These are phyloP conservation scores for Thalia dealbata DNA, from an alignment of 176 grass and related monocot genomes.

Conservation along the genomic window DNA sequence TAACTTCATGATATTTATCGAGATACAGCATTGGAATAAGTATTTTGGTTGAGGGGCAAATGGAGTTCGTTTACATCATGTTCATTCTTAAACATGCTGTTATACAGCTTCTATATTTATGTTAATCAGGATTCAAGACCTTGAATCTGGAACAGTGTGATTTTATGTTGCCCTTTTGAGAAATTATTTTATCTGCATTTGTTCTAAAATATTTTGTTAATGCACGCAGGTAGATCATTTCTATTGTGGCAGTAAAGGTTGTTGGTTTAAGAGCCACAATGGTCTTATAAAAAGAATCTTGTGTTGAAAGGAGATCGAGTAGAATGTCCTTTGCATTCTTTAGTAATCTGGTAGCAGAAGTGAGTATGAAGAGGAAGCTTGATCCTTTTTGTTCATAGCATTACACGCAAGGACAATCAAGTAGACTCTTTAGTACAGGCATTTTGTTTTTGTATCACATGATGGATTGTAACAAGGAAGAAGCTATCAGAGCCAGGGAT, in stretches of 20 bases:
- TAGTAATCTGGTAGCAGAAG: not conserved
- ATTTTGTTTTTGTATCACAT: slow-evolving; percentile 3
- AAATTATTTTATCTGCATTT: too few relatives aligned
- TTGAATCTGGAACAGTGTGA: too few relatives aligned
- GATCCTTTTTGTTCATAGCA: not conserved
- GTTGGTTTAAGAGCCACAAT: not conserved
- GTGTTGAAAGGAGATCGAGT: not conserved
- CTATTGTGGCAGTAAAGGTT: not conserved
- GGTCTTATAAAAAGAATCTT: not conserved
- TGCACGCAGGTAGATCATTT: not conserved
- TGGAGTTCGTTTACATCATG: too few relatives aligned
- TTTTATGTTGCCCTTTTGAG: too few relatives aligned
- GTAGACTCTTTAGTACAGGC: not conserved
- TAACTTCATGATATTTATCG: too few relatives aligned
- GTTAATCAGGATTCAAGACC: too few relatives aligned
- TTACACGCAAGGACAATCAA: not conserved
- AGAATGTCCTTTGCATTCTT: not conserved
- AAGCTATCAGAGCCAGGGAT: slow-evolving; percentile 64
- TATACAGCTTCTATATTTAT: too few relatives aligned
- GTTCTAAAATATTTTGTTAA: not conserved
- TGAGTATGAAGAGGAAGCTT: not conserved
- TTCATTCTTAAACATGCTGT: too few relatives aligned
- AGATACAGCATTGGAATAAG: too few relatives aligned
- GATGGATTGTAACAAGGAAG: slow-evolving; percentile 72
- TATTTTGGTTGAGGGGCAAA: too few relatives aligned